These are phyloP conservation scores for Arthrobotrys musiformis DNA, from an alignment of 2,329 filamentous ascomycete genomes.

Conservation along the genomic window DNA sequence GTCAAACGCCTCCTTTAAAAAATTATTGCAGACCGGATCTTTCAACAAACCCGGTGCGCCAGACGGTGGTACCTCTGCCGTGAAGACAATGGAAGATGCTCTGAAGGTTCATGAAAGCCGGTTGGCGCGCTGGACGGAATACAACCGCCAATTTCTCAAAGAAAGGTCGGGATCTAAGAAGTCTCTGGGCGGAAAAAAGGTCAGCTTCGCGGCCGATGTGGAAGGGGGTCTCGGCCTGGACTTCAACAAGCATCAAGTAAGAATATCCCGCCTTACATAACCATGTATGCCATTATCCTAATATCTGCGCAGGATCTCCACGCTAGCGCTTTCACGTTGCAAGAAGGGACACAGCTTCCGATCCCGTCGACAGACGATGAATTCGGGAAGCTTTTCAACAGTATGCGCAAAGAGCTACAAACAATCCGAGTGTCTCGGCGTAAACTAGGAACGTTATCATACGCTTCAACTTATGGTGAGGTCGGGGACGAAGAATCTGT, in stretches of 20 bases:
- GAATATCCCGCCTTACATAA: background rate
- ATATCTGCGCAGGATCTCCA: conserved; percentile 39
- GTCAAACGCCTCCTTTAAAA: conserved; percentile 58
- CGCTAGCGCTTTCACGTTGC: conserved; percentile 44
- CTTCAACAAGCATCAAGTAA: conserved; percentile 53
- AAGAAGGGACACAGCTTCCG: conserved; percentile 46
- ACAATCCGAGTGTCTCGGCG: conserved; percentile 50
- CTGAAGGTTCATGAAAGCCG: conserved; percentile 41
- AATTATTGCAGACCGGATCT: conserved; percentile 56
- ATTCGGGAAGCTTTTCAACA: conserved; percentile 49
- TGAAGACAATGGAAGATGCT: conserved; percentile 56
- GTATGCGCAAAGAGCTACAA: conserved; percentile 51
- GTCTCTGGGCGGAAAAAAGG: conserved; percentile 25
- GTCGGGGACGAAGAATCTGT: background rate
- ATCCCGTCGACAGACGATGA: conserved; percentile 49
- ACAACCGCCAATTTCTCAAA: conserved; percentile 35
- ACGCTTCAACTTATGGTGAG: conserved; percentile 43
- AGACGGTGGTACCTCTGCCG: conserved; percentile 18
- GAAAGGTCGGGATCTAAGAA: conserved; percentile 41
- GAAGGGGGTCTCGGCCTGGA: conserved; percentile 46
- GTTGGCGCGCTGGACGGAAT: conserved; percentile 37
- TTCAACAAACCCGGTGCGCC: conserved; percentile 35
- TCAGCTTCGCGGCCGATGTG: conserved; percentile 52
- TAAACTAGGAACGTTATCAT: conserved; percentile 47
- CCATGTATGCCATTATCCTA: background rate